Conservation (phyloP, 805 yeast genomes). For the Yarrowia sp. region DNA sequence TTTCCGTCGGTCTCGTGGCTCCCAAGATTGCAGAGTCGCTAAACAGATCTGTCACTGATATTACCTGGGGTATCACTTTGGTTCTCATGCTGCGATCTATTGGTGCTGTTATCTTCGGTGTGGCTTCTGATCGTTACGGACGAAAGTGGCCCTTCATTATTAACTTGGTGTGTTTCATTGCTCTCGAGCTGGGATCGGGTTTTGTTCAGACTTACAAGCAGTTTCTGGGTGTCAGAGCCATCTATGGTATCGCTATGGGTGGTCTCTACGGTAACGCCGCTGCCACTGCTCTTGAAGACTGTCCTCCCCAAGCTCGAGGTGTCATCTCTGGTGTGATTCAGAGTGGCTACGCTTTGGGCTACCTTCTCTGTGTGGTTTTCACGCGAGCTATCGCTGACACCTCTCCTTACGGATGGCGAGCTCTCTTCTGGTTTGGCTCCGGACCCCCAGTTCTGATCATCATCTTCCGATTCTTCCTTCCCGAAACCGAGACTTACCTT, state of each 20-base stretch:
- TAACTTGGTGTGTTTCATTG: conserved; percentile 52
- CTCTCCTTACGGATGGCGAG: conserved; percentile 60
- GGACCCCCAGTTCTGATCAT: conserved; percentile 61
- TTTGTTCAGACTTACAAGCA: conserved; percentile 57
- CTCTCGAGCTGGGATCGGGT: conserved; percentile 64
- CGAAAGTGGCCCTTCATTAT: conserved; percentile 63
- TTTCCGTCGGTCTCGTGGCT: conserved; percentile 57
- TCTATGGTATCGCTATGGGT: conserved; percentile 71
- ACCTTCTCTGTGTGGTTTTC: conserved; percentile 60
- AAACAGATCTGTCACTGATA: conserved; percentile 45
- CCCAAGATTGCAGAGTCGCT: conserved; percentile 51
- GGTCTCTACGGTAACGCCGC: conserved; percentile 66
- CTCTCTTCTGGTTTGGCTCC: conserved; percentile 72
- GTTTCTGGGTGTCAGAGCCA: conserved; percentile 60
- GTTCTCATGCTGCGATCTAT: conserved; percentile 70
- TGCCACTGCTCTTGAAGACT: conserved; percentile 65
- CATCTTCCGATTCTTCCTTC: conserved; percentile 54
- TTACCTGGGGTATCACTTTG: conserved; percentile 72
- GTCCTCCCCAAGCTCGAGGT: conserved; percentile 59
- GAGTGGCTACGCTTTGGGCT: conserved; percentile 76
- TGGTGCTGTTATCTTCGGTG: conserved; percentile 67
- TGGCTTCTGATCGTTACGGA: conserved; percentile 59
- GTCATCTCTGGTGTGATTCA: conserved; percentile 68
- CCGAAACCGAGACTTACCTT: conserved; percentile 59
- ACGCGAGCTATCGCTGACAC: conserved; percentile 56